Percentiles rank a stretch among this genome's conserved stretches.
These are phyloP conservation scores for Cruciata laevipes DNA, from an alignment of 257 asterid species.

Conservation along the genomic window DNA sequence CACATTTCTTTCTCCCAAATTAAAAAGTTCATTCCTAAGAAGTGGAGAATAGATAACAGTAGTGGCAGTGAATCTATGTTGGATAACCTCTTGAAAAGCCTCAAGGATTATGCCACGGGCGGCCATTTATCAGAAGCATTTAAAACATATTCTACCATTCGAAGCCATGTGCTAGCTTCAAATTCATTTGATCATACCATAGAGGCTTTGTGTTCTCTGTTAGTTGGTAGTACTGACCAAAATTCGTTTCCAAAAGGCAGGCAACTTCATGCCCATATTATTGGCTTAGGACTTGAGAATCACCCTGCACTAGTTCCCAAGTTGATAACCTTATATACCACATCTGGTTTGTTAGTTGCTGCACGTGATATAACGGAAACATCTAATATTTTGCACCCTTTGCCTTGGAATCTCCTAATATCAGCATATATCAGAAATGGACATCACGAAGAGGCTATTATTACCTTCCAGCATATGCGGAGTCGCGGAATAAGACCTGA, in stretches of 20 bases:
- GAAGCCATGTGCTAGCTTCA: conserved; percentile 31
- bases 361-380: conserved; percentile 41
- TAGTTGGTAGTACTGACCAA: conserved; percentile 45
- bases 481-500: conserved; percentile 47
- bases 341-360: conserved; percentile 24
- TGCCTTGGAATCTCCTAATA: conserved; percentile 78
- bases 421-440: conserved; percentile 54
- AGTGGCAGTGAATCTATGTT: conserved; percentile 37
- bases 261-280: conserved; percentile 64
- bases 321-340: conserved; percentile 44
- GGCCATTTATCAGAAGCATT: conserved; percentile 64
- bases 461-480: conserved; percentile 50
- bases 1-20: conserved; percentile 35
- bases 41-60: conserved; percentile 36
- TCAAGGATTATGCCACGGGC: conserved; percentile 48
- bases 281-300: conserved; percentile 51
- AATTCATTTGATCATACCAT: conserved; percentile 32
- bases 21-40: conserved; percentile 44
- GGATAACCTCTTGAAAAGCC: conserved; percentile 41
- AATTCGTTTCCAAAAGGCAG: conserved; percentile 52
- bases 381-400: conserved; percentile 43
- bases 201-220: conserved; percentile 52
- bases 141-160: conserved; percentile 42
- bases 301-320: conserved; percentile 49
- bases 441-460: conserved; percentile 37